Conservation (phyloP, 2,329 filamentous ascomycete genomes). For the Lachnellula subtilissima region DNA sequence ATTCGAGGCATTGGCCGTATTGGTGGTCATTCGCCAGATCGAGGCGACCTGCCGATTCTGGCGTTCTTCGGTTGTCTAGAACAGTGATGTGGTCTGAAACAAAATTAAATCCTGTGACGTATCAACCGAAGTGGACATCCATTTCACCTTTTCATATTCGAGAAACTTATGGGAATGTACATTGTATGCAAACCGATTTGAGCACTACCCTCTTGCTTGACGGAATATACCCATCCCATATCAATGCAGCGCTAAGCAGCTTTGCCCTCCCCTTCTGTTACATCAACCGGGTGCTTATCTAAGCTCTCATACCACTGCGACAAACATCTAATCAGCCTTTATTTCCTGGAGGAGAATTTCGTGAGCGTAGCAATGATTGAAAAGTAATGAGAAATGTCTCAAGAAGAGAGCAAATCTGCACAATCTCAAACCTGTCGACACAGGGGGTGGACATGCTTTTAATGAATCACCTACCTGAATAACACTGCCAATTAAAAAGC, state of each 20-base stretch:
- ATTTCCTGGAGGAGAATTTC: neutral
- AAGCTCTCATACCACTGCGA: conserved; percentile 43
- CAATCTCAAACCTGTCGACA: neutral
- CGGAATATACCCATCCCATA: neutral
- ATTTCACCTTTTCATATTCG: neutral
- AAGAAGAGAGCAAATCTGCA: neutral
- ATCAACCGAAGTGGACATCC: neutral
- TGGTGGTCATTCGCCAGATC: neutral
- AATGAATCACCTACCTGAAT: conserved; percentile 28
- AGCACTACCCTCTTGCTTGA: no score
- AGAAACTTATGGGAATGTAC: neutral
- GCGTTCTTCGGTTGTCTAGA: neutral
- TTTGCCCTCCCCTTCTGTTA: conserved; percentile 15
- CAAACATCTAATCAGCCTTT: neutral
- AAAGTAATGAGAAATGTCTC: neutral
- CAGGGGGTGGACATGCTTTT: neutral
- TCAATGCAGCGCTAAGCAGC: neutral
- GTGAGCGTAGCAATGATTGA: neutral
- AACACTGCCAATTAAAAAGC: conserved; percentile 43
- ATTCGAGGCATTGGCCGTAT: neutral
- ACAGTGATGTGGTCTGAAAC: neutral
- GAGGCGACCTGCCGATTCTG: neutral
- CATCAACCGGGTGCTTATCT: conserved; percentile 42
- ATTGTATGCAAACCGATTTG: neutral
- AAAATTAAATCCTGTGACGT: neutral